Evolutionary conservation across 257 asterid genomes (phyloP).

Genomic region (Ajuga chamaepitys): DNA sequence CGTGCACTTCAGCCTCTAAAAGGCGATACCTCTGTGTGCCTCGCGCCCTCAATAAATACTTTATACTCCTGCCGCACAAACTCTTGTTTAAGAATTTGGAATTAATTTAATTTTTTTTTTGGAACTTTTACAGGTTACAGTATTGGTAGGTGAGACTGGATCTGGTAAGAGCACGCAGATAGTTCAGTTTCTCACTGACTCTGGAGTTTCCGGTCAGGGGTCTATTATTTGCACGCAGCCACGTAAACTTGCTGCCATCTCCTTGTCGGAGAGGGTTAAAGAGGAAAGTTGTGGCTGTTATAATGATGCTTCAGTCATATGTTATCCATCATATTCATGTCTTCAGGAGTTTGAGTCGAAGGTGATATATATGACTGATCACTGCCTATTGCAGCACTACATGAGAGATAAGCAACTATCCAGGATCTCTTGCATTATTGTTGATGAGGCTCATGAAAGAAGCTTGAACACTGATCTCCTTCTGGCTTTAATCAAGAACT

Average conservation of each 20-base stretch:
- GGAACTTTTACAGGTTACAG: constrained; percentile 46
- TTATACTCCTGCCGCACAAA: not conserved
- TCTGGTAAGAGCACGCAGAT: constrained; percentile 97
- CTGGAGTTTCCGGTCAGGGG: constrained; percentile 47
- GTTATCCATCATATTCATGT: constrained; percentile 59
- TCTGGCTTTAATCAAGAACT: constrained; percentile 63
- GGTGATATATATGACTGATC: constrained; percentile 73
- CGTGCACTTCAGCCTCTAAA: no score
- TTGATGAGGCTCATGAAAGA: constrained; percentile 99
- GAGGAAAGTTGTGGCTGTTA: constrained; percentile 71
- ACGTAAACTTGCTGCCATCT: constrained; percentile 83
- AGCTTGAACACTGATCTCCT: constrained; percentile 94
- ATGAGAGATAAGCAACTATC: constrained; percentile 65
- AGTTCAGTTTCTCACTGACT: constrained; percentile 89
- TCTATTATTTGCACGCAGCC: constrained; percentile 90
- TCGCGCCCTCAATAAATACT: no score
- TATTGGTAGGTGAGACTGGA: constrained; percentile 91
- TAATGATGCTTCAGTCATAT: constrained; percentile 34
- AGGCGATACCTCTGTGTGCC: no score
- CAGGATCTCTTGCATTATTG: constrained; percentile 65
- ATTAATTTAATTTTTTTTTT: not conserved
- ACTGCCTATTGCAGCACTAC: constrained; percentile 81
- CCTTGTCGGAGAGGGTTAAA: constrained; percentile 73
- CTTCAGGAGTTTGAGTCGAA: constrained; percentile 41
- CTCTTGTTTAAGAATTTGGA: not conserved